Percentiles rank a stretch among this genome's conserved stretches.
Conservation (phyloP, 1,139 yeast species). For the Martiniozyma asiatica region DNA sequence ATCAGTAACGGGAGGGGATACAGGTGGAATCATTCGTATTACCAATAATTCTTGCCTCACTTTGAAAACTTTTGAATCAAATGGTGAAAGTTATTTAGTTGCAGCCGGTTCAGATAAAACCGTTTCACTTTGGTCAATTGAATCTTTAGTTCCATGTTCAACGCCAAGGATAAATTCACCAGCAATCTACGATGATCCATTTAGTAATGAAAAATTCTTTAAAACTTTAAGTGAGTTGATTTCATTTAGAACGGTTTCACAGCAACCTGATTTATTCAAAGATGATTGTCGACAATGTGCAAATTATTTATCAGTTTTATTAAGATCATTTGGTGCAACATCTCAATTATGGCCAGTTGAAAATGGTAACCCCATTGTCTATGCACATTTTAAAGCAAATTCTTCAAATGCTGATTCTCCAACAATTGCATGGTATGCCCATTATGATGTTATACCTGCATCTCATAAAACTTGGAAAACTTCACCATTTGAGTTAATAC, state of each 20-base stretch:
- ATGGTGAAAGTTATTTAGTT: conserved; percentile 25
- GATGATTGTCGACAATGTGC: conserved; percentile 88
- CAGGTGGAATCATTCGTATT: conserved; percentile 5
- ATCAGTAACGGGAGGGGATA: no score
- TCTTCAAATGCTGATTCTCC: conserved; percentile 9
- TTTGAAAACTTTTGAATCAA: conserved; percentile 15
- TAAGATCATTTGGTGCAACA: conserved; percentile 61
- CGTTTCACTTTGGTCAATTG: conserved; percentile 46
- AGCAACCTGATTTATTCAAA: conserved; percentile 49
- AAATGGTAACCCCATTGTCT: conserved; percentile 74
- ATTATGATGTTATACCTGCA: conserved; percentile 82
- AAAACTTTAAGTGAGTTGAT: conserved; percentile 50
- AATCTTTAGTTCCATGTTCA: conserved; percentile 9
- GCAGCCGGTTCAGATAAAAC: conserved; percentile 55
- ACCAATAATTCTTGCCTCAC: conserved; percentile 17
- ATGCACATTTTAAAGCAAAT: conserved; percentile 50
- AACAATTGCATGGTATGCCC: conserved; percentile 80
- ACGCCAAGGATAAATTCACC: conserved; percentile 4
- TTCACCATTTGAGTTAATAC: conserved; percentile 65
- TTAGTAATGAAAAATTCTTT: conserved; percentile 48
- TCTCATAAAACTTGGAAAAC: conserved; percentile 57
- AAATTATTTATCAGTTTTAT: conserved; percentile 49
- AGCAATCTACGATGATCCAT: conserved; percentile 6
- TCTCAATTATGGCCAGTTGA: conserved; percentile 62
- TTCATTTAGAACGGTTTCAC: conserved; percentile 66